These are phyloP conservation scores for Chaetomium fimeti DNA, from an alignment of 495 filamentous ascomycete genomes.

Conservation along the genomic window DNA sequence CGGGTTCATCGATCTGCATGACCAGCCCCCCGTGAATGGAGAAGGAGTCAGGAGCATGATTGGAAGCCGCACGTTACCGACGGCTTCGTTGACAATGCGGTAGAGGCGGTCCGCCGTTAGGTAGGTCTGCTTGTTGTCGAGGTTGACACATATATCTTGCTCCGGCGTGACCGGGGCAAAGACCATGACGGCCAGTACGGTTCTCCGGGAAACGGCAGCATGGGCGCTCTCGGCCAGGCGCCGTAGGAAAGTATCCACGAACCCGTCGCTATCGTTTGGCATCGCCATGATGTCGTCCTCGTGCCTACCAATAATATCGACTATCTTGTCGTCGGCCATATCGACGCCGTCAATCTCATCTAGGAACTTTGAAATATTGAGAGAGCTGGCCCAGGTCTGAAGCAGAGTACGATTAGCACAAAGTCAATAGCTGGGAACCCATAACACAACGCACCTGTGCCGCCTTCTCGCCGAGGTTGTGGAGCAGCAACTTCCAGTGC, in stretches of 20 bases:
- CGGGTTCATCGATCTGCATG: conserved; percentile 25
- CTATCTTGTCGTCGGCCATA: not conserved
- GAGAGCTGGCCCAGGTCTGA: conserved; percentile 39
- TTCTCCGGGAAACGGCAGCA: conserved; percentile 15
- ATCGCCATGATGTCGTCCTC: conserved; percentile 29
- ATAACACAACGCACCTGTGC: conserved; percentile 20
- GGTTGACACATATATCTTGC: conserved; percentile 38
- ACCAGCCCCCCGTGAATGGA: conserved; percentile 33
- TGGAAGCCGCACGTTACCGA: conserved; percentile 22
- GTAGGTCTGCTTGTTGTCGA: conserved; percentile 13
- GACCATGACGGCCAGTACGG: conserved; percentile 35
- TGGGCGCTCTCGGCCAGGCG: conserved; percentile 26
- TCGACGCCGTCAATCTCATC: conserved; percentile 18
- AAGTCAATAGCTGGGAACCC: not conserved
- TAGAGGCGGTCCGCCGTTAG: conserved; percentile 23
- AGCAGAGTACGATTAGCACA: not conserved
- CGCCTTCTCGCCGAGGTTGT: conserved; percentile 24
- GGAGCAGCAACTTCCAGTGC: conserved; percentile 37
- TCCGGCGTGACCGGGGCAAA: conserved; percentile 39
- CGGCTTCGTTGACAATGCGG: conserved; percentile 22
- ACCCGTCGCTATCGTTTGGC: conserved; percentile 18
- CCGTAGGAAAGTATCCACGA: conserved; percentile 24
- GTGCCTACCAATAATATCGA: conserved; percentile 16
- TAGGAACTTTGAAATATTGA: conserved; percentile 23
- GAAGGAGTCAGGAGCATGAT: conserved; percentile 29